Conservation (phyloP, 2,329 filamentous ascomycete genomes). For the Ophiostoma himal-ulmi region DNA sequence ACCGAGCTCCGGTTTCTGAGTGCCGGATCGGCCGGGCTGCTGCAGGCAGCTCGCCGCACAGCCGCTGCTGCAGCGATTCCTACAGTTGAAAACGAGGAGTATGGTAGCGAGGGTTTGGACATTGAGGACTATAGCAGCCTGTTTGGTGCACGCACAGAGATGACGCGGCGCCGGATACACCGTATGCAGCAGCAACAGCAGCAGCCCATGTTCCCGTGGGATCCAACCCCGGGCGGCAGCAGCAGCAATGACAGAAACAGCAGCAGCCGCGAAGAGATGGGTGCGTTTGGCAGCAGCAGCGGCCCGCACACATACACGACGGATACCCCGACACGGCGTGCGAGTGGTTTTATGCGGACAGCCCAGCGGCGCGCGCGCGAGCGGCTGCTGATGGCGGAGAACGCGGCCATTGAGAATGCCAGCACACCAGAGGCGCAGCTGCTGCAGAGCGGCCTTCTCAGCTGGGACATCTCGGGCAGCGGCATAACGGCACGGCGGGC, state of each 20-base stretch:
- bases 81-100: constrained; percentile 1
- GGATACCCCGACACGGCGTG: not conserved
- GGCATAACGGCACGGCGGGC: constrained; percentile 5
- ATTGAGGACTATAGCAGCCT: constrained; percentile 9
- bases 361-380: not conserved
- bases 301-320: not conserved
- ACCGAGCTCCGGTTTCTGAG: constrained; percentile 21
- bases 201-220: constrained; percentile 23
- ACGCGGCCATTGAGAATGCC: not conserved
- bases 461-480: constrained; percentile 28
- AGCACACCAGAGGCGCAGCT: constrained; percentile 30
- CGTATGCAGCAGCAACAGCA: constrained; percentile 21
- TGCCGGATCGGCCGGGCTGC: not conserved
- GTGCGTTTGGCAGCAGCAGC: not conserved
- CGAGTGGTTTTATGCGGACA: not conserved
- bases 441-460: constrained; percentile 34
- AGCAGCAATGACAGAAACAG: not conserved
- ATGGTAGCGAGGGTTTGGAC: not conserved
- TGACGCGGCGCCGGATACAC: constrained; percentile 2
- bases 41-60: constrained; percentile 14
- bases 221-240: not conserved
- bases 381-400: constrained; percentile 7
- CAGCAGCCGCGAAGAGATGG: not conserved
- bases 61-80: constrained; percentile 1
- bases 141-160: not conserved